Conservation (phyloP, 2,329 filamentous ascomycete species). For the Neopestalotiopsis rosae region DNA sequence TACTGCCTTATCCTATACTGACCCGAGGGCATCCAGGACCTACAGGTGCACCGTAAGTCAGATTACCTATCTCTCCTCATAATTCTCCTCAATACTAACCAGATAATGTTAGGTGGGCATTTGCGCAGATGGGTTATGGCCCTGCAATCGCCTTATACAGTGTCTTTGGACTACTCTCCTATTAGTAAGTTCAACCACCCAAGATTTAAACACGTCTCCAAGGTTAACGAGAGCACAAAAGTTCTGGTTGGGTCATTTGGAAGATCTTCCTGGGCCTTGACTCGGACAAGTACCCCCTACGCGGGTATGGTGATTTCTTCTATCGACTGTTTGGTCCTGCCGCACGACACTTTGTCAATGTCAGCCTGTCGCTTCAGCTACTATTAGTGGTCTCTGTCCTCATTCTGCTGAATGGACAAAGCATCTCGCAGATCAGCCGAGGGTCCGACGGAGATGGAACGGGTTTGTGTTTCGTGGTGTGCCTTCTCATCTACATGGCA, state of each 20-base stretch:
- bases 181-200: conserved; percentile 27
- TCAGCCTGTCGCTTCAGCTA: conserved; percentile 52
- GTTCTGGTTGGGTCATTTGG: conserved; percentile 53
- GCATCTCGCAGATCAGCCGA: conserved; percentile 52
- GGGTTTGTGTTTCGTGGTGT: conserved; percentile 57
- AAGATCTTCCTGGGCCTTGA: conserved; percentile 50
- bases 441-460: conserved; percentile 26
- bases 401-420: conserved; percentile 57
- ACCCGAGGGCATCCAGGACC: conserved; percentile 21
- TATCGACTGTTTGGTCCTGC: conserved; percentile 52
- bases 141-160: conserved; percentile 47
- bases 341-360: conserved; percentile 52
- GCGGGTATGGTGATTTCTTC: conserved; percentile 51
- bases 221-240: not conserved
- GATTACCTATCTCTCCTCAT: no score
- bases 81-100: not conserved
- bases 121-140: conserved; percentile 43
- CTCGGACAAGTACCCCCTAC: conserved; percentile 50
- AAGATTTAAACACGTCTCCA: not conserved
- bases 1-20: no score
- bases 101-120: conserved; percentile 3
- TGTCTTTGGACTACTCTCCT: conserved; percentile 46
- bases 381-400: conserved; percentile 57
- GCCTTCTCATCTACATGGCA: conserved; percentile 54
- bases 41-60: not conserved